Evolutionary conservation across 352 stramenopile genomes (phyloP).

Genomic region (Pythium brassicae): DNA sequence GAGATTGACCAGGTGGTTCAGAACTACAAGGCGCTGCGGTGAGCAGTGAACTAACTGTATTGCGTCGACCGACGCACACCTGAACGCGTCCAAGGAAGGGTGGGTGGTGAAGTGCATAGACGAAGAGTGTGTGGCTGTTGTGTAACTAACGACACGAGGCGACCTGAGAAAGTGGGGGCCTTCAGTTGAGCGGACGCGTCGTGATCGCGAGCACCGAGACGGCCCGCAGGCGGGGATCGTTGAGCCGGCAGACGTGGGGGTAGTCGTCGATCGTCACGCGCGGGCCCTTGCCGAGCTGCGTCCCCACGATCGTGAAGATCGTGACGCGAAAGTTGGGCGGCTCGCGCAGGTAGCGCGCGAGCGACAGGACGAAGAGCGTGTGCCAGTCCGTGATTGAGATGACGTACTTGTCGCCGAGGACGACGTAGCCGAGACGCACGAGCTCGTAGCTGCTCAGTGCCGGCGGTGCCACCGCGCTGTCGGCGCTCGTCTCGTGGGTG

Average conservation of each 20-base stretch:
- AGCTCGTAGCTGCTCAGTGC: constrained; percentile 14
- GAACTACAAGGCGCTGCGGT: constrained; percentile 42
- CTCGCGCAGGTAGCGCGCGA: constrained; percentile 8
- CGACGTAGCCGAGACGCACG: constrained; percentile 15
- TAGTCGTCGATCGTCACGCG: constrained; percentile 10
- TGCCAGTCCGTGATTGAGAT: constrained; percentile 20
- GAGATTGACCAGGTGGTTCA: constrained; percentile 64
- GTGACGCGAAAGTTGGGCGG: constrained; percentile 25
- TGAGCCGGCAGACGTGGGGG: constrained; percentile 22
- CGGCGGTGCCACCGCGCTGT: background rate
- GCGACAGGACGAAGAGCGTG: constrained; percentile 18
- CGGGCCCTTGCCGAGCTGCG: background rate
- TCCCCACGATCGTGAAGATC: constrained; percentile 19
- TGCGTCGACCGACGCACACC: no score
- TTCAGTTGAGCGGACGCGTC: constrained; percentile 7
- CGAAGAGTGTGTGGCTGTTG: no score
- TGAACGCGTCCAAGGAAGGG: no score
- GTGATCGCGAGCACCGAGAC: constrained; percentile 21
- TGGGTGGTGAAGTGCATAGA: no score
- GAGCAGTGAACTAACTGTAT: background rate
- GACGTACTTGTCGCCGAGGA: constrained; percentile 12
- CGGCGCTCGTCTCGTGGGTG: background rate
- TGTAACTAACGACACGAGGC: no score
- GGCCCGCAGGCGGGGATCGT: constrained; percentile 19
- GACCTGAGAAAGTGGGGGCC: no score